These are phyloP conservation scores for Volvox reticuliferus DNA, from an alignment of 139 green algal species.

Conservation along the genomic window DNA sequence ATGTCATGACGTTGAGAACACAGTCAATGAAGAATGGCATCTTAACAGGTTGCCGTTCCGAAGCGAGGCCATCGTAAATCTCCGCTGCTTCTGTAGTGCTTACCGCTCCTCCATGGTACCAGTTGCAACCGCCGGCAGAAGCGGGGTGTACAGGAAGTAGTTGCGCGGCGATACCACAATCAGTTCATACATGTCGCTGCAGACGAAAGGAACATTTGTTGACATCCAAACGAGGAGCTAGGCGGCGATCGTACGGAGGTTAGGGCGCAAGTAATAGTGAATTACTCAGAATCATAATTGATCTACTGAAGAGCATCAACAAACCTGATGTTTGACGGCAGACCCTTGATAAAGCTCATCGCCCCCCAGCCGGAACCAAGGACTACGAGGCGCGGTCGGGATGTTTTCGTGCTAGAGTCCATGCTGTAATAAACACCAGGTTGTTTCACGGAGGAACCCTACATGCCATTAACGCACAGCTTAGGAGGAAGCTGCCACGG, in stretches of 20 bases:
- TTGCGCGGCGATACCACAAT: constrained; percentile 90
- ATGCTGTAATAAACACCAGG: constrained; percentile 20
- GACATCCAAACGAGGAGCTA: neutral
- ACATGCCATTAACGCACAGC: neutral
- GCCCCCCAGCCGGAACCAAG: constrained; percentile 90
- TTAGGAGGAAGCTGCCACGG: neutral
- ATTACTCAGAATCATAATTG: neutral
- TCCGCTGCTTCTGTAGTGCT: neutral
- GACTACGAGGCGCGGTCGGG: constrained; percentile 27
- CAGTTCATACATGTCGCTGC: constrained; percentile 82
- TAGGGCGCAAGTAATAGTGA: neutral
- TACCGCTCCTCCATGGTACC: constrained; percentile 91
- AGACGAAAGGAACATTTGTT: neutral
- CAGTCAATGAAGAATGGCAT: too few relatives aligned
- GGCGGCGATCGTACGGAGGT: neutral
- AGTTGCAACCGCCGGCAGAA: constrained; percentile 91
- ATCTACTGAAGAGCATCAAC: neutral
- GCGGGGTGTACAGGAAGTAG: constrained; percentile 98
- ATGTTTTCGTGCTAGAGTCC: constrained; percentile 33
- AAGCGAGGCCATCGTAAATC: too few relatives aligned
- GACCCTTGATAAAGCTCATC: constrained; percentile 86
- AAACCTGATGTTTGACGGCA: constrained; percentile 73
- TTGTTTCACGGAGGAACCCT: neutral
- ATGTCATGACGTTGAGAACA: too few relatives aligned
- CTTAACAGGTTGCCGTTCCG: too few relatives aligned